A percentile compares a stretch with the other conserved stretches of the same genome.
Conservation (phyloP, 805 yeast genomes). For the Starmerella bacillaris region DNA sequence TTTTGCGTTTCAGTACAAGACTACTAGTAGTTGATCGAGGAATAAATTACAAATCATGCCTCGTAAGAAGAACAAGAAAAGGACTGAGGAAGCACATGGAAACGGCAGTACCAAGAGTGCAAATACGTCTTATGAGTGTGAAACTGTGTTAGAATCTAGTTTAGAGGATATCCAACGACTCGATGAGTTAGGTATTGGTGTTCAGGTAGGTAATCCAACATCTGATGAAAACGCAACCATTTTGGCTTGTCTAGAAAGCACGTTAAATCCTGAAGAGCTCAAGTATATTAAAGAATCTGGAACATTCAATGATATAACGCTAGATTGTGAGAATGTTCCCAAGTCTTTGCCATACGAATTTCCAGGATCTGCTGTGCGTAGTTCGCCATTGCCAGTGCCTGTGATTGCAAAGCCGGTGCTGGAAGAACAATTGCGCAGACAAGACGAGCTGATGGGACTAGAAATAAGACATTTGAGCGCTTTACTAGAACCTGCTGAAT, state of each 20-base stretch:
- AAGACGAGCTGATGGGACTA: constrained; percentile 6
- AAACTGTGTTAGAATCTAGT: neutral
- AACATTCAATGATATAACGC: constrained; percentile 11
- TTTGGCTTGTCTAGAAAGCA: constrained; percentile 2
- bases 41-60: too few relatives aligned
- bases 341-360: constrained; percentile 1
- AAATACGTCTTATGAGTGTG: neutral
- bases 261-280: constrained; percentile 5
- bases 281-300: constrained; percentile 8
- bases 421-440: constrained; percentile 3
- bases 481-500: constrained; percentile 15
- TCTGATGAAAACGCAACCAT: neutral
- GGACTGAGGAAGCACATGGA: neutral
- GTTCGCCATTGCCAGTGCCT: constrained; percentile 10
- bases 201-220: neutral
- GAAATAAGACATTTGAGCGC: constrained; percentile 15
- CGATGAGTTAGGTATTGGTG: neutral
- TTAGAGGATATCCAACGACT: constrained; percentile 1
- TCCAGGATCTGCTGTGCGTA: constrained; percentile 2
- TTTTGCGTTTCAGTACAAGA: too few relatives aligned
- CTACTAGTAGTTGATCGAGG: too few relatives aligned
- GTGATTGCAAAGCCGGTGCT: constrained; percentile 2
- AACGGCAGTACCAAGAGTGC: neutral
- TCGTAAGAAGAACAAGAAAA: neutral
- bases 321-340: constrained; percentile 3